Evolutionary conservation across 192 early-diverging fungal genomes (phyloP).

Genomic region (Coemansia biformis): DNA sequence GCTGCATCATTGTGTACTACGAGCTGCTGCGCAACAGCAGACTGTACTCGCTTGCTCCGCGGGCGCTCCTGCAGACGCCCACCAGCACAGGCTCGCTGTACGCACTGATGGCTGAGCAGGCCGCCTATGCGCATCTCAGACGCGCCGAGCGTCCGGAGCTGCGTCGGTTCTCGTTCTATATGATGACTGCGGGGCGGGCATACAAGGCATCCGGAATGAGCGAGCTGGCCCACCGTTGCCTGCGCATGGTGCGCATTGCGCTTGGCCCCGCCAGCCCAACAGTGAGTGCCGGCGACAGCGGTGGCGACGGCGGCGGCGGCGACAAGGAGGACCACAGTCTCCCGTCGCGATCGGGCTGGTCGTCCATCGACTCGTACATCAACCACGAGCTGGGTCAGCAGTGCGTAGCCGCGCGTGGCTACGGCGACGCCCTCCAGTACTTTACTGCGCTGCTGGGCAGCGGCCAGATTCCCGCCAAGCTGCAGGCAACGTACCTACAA

Average conservation of each 20-base stretch:
- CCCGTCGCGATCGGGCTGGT: conserved; percentile 17
- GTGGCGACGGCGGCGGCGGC: background rate
- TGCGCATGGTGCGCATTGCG: conserved; percentile 49
- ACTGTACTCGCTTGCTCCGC: conserved; percentile 65
- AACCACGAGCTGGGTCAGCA: conserved; percentile 83
- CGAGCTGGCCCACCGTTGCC: conserved; percentile 74
- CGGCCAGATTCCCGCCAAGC: conserved; percentile 35
- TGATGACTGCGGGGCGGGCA: conserved; percentile 79
- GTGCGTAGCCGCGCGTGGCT: conserved; percentile 67
- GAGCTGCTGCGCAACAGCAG: conserved; percentile 72
- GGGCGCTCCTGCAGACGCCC: conserved; percentile 45
- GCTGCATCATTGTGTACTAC: conserved; percentile 71
- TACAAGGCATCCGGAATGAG: conserved; percentile 73
- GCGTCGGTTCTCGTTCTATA: conserved; percentile 85
- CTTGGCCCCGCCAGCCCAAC: conserved; percentile 3
- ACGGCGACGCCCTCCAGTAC: conserved; percentile 68
- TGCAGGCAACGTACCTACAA: conserved; percentile 48
- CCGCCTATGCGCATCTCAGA: conserved; percentile 73
- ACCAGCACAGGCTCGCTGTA: conserved; percentile 56
- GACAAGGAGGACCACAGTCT: too few relatives aligned
- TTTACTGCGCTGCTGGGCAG: conserved; percentile 70
- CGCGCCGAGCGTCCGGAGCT: conserved; percentile 56
- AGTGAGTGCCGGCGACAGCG: background rate
- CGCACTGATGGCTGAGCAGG: conserved; percentile 84
- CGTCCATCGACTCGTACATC: conserved; percentile 76